Conservation (phyloP, 495 filamentous ascomycete species). For the Xylaria flabelliformis region DNA sequence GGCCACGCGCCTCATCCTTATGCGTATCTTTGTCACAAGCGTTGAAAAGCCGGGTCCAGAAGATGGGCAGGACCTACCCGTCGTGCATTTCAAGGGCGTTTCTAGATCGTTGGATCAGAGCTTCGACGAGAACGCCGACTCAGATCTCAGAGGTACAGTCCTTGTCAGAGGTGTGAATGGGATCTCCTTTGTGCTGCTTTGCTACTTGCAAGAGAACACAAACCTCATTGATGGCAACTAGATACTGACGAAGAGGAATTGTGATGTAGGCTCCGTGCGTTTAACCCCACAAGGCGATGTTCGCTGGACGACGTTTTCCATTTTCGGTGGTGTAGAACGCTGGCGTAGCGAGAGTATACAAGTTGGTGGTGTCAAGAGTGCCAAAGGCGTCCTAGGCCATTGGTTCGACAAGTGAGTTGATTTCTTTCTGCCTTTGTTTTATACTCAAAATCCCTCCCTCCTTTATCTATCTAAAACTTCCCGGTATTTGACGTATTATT, state of each 20-base stretch:
- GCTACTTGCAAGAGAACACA: background rate
- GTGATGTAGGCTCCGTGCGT: slow-evolving; percentile 54
- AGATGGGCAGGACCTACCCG: slow-evolving; percentile 59
- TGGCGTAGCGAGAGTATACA: slow-evolving; percentile 73
- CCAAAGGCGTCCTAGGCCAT: slow-evolving; percentile 65
- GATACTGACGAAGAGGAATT: slow-evolving; percentile 30
- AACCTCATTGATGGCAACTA: background rate
- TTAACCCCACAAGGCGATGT: slow-evolving; percentile 68
- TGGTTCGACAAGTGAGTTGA: slow-evolving; percentile 69
- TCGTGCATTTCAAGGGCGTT: slow-evolving; percentile 64
- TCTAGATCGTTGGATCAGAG: slow-evolving; percentile 60
- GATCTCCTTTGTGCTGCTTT: background rate
- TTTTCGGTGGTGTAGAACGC: slow-evolving; percentile 65
- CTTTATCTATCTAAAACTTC: background rate
- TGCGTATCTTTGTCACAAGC: slow-evolving; percentile 61
- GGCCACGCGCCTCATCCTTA: slow-evolving; percentile 68
- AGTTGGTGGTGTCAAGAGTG: slow-evolving; percentile 63
- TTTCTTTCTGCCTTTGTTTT: background rate
- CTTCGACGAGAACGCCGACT: slow-evolving; percentile 68
- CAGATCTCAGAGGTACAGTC: slow-evolving; percentile 51
- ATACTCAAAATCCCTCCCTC: background rate
- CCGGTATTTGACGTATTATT: background rate
- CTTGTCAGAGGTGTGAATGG: slow-evolving; percentile 47
- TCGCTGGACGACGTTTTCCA: slow-evolving; percentile 68
- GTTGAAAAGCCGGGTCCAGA: slow-evolving; percentile 58